phyloP scores from a whole-genome alignment of 2,329 filamentous ascomycete genomes.

The Davidsoniella eucalypti region DNA sequence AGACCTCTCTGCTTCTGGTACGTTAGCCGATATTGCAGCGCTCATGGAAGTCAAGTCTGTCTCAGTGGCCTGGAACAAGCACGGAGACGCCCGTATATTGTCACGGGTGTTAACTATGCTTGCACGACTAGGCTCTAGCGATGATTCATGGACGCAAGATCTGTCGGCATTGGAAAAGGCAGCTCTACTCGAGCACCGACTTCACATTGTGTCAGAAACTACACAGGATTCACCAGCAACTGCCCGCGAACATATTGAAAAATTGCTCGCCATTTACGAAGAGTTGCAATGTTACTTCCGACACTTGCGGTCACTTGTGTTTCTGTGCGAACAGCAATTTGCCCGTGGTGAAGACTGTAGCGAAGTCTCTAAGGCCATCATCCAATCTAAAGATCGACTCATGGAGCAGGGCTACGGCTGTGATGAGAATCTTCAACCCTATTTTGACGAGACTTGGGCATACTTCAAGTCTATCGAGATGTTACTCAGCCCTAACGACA shows the following conservation, averaged over 20 bases:
- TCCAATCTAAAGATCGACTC: constrained; percentile 5
- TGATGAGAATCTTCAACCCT: constrained; percentile 7
- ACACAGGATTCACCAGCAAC: constrained; percentile 23
- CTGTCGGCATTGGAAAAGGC: constrained; percentile 35
- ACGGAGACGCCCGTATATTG: constrained; percentile 33
- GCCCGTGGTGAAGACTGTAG: constrained; percentile 7
- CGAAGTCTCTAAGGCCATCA: background rate
- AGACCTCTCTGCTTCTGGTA: constrained; percentile 41
- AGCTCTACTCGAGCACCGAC: constrained; percentile 40
- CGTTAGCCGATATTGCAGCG: constrained; percentile 35
- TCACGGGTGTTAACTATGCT: constrained; percentile 43
- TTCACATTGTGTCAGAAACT: constrained; percentile 16
- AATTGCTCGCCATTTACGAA: constrained; percentile 33
- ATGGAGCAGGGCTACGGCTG: constrained; percentile 7
- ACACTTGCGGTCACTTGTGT: constrained; percentile 33
- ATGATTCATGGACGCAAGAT: constrained; percentile 38
- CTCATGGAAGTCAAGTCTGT: constrained; percentile 34
- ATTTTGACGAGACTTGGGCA: constrained; percentile 11
- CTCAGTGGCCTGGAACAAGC: constrained; percentile 33
- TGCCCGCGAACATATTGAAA: constrained; percentile 29
- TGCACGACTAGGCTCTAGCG: constrained; percentile 36
- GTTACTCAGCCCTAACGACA: constrained; percentile 3
- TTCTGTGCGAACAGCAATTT: constrained; percentile 22
- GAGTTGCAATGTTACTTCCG: constrained; percentile 34
- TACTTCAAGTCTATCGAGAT: constrained; percentile 12